Percentiles rank a stretch among this genome's conserved stretches.
phyloP scores from a whole-genome alignment of 345 rosid genomes.

The Adansonia digitata region DNA sequence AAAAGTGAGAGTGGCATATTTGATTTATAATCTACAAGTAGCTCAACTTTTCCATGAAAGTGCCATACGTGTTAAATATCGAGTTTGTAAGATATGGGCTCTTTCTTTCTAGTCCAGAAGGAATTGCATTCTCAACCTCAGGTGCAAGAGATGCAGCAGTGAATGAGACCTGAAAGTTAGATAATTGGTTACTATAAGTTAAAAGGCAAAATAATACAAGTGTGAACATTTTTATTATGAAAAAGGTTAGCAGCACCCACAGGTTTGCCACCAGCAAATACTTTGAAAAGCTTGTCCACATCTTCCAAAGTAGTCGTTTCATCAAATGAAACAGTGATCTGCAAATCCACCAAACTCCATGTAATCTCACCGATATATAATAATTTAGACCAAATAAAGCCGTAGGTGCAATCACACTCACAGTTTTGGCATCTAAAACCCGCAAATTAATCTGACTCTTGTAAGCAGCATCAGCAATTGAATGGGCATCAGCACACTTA shows the following conservation, averaged over 20 bases:
- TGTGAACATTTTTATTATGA: constrained; percentile 1
- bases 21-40: constrained; percentile 13
- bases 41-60: constrained; percentile 17
- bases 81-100: constrained; percentile 77
- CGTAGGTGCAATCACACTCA: constrained; percentile 34
- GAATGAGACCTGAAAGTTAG: constrained; percentile 62
- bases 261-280: constrained; percentile 71
- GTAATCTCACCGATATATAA: constrained; percentile 11
- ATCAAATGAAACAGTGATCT: constrained; percentile 91
- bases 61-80: constrained; percentile 73
- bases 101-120: constrained; percentile 63
- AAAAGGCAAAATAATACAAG: constrained; percentile 8
- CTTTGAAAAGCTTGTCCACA: constrained; percentile 73
- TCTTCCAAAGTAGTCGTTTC: constrained; percentile 96
- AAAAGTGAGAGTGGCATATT: constrained; percentile 15
- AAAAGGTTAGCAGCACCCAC: constrained; percentile 41
- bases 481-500: constrained; percentile 71
- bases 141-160: constrained; percentile 85
- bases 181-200: background rate
- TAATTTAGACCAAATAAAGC: background rate
- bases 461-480: constrained; percentile 70
- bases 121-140: constrained; percentile 69
- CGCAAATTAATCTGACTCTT: constrained; percentile 76
- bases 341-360: constrained; percentile 24
- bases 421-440: constrained; percentile 71